phyloP scores from a whole-genome alignment of 192 early-diverging fungal species.

The Rhizoclosmatium globosum region DNA sequence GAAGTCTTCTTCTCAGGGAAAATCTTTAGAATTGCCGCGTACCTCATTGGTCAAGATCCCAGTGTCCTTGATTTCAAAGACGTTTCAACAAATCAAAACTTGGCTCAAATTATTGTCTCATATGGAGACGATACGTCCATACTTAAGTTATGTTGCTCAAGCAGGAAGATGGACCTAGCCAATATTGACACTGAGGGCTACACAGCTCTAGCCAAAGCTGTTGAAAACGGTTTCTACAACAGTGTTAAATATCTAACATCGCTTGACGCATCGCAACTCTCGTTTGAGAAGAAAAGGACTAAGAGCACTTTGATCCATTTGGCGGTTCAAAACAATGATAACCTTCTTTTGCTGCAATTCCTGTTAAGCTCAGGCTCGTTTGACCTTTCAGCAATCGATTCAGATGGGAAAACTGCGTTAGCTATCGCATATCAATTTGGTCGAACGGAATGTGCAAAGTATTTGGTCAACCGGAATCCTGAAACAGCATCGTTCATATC shows the following conservation, averaged over 20 bases:
- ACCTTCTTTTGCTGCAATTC: not conserved
- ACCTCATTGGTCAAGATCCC: not conserved
- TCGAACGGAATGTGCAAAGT: not conserved
- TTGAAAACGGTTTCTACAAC: not conserved
- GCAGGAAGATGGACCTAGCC: not conserved
- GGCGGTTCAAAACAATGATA: not conserved
- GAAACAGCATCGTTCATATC: too few species aligned
- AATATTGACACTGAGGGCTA: not conserved
- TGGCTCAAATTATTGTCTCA: not conserved
- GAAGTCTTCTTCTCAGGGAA: too few species aligned
- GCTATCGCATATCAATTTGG: not conserved
- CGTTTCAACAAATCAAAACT: not conserved
- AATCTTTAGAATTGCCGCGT: not conserved
- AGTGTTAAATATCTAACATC: not conserved
- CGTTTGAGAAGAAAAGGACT: not conserved
- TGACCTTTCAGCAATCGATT: not conserved
- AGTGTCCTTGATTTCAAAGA: not conserved
- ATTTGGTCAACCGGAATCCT: not conserved
- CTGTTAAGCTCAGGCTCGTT: not conserved
- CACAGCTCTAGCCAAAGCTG: not conserved
- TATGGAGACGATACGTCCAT: too few species aligned
- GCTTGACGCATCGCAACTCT: not conserved
- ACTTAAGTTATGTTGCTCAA: too few species aligned
- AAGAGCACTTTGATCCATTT: slow-evolving; percentile 2
- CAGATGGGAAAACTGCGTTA: not conserved